Evolutionary conservation across 352 stramenopile species (phyloP), one percentile per base, ranked within the genome.

Genomic region (Globisporangium cederbergense): DNA sequence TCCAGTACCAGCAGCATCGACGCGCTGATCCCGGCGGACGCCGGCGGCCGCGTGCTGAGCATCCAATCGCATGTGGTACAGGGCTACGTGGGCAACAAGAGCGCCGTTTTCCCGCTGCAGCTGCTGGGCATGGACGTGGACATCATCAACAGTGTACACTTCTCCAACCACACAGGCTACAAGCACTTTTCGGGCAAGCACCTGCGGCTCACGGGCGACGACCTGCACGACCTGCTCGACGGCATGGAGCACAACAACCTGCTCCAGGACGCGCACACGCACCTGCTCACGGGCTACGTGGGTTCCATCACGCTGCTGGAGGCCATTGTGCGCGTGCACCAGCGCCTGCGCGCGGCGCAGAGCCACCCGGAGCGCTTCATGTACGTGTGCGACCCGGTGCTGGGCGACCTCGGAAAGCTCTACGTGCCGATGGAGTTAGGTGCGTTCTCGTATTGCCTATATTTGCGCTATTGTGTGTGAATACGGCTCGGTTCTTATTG

Each of bases 41-140:
- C 73, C 22, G 72, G 74, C 58, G 78, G 79, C 4, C 78, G 79
- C 62, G 87, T 96, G 70, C 74, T 96, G 59, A 94, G 85, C 73
- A 93, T 96, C 71, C 87, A 96, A 73, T 94, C 87, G 50, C 87
- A 96, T 56, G 86, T 94, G 47, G 87, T 96, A 36, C 87, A 93
- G 62, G 87, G 87, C 28, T 96, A 94, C 58, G 87, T 96, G 40
- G 87, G 87, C 52, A 96, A 96, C 67, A 91, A 92, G 72, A 91
- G 83, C 69, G 87, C 87, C 9, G 83, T 96, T 40, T 90, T 95
- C 64, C 85, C 85, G 28, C 67, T 95, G 70, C 87, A 94, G 73
- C 75, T 91, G 63, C 76, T 95, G 36, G 85, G 87, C 20, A 79
- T 94, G 73, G 87, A 96, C 58, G 87, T 94, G 45, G 87, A 96